Conservation (phyloP, 495 filamentous ascomycete species). For the Cairneyella variabilis region DNA sequence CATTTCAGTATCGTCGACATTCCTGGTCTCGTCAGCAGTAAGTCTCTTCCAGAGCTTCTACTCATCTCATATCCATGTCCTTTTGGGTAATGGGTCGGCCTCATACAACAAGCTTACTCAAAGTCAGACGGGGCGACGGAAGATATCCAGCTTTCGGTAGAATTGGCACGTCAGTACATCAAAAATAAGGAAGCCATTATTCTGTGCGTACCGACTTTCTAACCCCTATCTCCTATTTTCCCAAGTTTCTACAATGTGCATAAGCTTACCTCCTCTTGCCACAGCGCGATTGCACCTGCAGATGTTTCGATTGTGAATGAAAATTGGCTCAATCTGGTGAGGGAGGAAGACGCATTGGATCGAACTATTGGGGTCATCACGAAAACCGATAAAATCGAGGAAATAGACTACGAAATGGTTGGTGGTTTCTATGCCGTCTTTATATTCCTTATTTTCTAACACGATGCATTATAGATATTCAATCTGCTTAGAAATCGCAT, state of each 20-base stretch:
- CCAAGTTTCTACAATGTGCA: conserved; percentile 24
- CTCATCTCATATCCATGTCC: not conserved
- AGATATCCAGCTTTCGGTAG: conserved; percentile 11
- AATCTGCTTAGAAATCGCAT: conserved; percentile 17
- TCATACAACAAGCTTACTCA: conserved; percentile 33
- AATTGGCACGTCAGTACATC: conserved; percentile 43
- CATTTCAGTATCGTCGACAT: conserved; percentile 12
- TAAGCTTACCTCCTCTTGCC: conserved; percentile 10
- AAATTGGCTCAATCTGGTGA: conserved; percentile 32
- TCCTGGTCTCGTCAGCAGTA: conserved; percentile 35
- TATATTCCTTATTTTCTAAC: conserved; percentile 5
- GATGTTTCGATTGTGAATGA: conserved; percentile 30
- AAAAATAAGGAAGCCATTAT: conserved; percentile 41
- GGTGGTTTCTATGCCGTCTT: no score
- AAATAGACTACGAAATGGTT: conserved; percentile 31
- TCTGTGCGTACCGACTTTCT: conserved; percentile 30
- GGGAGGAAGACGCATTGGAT: conserved; percentile 28
- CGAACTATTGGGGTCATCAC: conserved; percentile 46
- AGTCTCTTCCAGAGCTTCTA: conserved; percentile 7
- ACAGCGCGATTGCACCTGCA: conserved; percentile 30
- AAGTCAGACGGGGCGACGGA: conserved; percentile 22
- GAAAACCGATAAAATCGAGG: conserved; percentile 40
- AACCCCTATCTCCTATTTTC: conserved; percentile 23
- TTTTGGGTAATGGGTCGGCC: not conserved
- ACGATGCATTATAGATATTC: conserved; percentile 8